phyloP scores from a whole-genome alignment of 148 eudicot species.

The Silene latifolia region DNA sequence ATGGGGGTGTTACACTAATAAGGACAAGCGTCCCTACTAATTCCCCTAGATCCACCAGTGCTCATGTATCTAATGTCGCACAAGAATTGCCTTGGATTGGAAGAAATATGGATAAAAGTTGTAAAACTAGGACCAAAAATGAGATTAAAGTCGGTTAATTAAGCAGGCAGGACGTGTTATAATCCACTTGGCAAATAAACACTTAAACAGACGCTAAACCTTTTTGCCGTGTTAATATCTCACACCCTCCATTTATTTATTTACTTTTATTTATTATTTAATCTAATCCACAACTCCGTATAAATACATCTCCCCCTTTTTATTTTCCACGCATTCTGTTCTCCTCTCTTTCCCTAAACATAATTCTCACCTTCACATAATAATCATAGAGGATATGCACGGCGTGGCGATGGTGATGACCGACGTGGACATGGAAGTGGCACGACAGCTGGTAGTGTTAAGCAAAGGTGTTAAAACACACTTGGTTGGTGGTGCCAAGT shows the following conservation, averaged over 20 bases:
- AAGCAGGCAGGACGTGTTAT: constrained; percentile 6
- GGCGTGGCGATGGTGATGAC: constrained; percentile 5
- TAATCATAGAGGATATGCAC: neutral
- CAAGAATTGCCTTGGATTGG: constrained; percentile 13
- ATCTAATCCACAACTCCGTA: neutral
- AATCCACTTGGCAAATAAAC: constrained; percentile 7
- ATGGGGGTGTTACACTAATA: too few relatives aligned
- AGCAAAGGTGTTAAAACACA: too few relatives aligned
- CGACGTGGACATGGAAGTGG: constrained; percentile 24
- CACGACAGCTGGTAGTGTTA: constrained; percentile 23
- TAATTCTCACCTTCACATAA: neutral
- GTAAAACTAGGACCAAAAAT: neutral
- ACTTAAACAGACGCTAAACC: neutral
- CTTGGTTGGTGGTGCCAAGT: too few relatives aligned
- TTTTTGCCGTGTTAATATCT: constrained; percentile 15
- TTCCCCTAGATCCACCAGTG: too few relatives aligned
- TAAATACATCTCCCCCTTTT: neutral
- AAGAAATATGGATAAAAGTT: neutral
- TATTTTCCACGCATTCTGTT: constrained; percentile 18
- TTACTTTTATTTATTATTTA: neutral
- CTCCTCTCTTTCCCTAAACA: neutral
- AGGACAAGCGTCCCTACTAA: too few relatives aligned
- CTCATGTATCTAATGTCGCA: too few relatives aligned
- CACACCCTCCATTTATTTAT: neutral
- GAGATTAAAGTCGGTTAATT: constrained; percentile 9